Evolutionary conservation across 768 basidiomycete genomes (phyloP), one percentile per base, ranked within the genome.

Genomic region (Podaxis sp.): DNA sequence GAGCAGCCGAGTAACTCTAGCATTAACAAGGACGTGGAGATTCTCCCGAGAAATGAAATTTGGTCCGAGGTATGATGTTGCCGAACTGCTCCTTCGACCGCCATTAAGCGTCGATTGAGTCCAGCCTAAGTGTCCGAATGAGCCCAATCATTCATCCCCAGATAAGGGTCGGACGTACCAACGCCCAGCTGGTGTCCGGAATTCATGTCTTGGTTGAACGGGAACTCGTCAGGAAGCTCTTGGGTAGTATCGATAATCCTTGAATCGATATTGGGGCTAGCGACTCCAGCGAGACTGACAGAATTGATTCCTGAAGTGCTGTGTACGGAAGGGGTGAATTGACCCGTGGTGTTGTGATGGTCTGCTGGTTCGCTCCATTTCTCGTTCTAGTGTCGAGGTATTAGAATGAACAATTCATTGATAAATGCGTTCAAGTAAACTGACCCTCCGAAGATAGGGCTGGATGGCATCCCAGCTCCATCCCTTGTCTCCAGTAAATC

Each of bases 401-500:
- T 44, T 18, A n/a, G 42, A 5, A 44, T 7, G 18, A 16, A 16
- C 4, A n/a, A 21, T 7, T 21, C 32, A 3, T 1, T 44, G 16
- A n/a, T 44, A 18, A 4, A 16, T 1, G 18, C 16, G 16, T n/a
- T 16, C 16, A 44, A 14, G 14, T 2, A 27, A 42, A 61, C 56
- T 4, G 7, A 47, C 62, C 59, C 42, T 56, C 4, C 46, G 44
- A 16, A 61, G 21, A 51, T 72, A 74, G 1, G 61, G 68, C n/a
- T 67, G 60, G 3, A 75, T 48, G 14, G 40, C 56, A 5, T 70
- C 60, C 73, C 74, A 75, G 4, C 69, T 71, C 74, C 73, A 76
- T 10, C 74, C 74, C 2, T 57, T 18, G 54, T 76, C 73, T 0
- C 68, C 67, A 4, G 72, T 69, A 21, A 69, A 38, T 2, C 47